Evolutionary conservation across 2,329 filamentous ascomycete genomes (phyloP).

Genomic region (Diaporthe sp.): DNA sequence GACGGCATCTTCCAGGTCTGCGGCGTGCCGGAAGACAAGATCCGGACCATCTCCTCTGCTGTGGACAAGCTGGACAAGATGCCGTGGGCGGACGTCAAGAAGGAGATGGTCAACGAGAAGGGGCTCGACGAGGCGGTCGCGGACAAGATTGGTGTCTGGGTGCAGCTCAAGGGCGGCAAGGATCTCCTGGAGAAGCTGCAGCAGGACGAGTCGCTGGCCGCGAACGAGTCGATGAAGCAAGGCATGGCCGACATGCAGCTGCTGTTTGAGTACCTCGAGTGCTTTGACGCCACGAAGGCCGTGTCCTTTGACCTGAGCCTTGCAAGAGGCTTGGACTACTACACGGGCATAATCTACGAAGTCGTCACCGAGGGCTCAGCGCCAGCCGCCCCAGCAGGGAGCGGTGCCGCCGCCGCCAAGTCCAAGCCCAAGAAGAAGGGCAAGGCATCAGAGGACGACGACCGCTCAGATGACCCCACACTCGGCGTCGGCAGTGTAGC

Average conservation of each 20-base stretch:
- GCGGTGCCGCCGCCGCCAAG: constrained; percentile 47
- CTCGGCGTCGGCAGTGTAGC: constrained; percentile 88
- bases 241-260: constrained; percentile 85
- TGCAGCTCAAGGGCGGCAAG: constrained; percentile 73
- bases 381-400: constrained; percentile 48
- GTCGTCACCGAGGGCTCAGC: constrained; percentile 40
- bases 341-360: constrained; percentile 61
- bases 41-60: constrained; percentile 88
- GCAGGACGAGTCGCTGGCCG: constrained; percentile 73
- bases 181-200: constrained; percentile 79
- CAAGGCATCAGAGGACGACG: constrained; percentile 65
- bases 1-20: constrained; percentile 93
- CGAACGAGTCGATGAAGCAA: constrained; percentile 80
- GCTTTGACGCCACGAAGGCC: constrained; percentile 76
- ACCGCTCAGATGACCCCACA: constrained; percentile 81
- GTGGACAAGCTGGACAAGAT: constrained; percentile 97
- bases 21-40: constrained; percentile 87
- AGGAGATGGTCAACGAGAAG: constrained; percentile 95
- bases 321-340: constrained; percentile 88
- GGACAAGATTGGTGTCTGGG: constrained; percentile 88
- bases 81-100: constrained; percentile 88
- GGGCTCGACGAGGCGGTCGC: constrained; percentile 80
- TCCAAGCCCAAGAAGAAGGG: constrained; percentile 60
- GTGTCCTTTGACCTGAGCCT: constrained; percentile 92
- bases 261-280: constrained; percentile 84